Evolutionary conservation across 768 basidiomycete genomes (phyloP).

Genomic region (Phanerodontia chrysosporium): DNA sequence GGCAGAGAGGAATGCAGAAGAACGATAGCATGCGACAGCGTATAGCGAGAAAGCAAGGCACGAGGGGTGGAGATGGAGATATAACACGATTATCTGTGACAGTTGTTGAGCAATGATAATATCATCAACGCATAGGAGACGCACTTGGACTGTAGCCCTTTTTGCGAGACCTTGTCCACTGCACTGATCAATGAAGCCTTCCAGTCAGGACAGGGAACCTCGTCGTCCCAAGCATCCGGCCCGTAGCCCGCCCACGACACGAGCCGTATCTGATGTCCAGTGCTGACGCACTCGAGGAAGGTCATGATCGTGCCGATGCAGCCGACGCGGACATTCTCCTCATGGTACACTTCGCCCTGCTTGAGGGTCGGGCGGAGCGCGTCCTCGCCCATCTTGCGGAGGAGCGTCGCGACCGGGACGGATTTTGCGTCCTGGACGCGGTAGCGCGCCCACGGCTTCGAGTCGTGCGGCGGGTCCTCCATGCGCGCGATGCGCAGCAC

Average conservation of each 20-base stretch:
- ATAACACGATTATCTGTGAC: background rate
- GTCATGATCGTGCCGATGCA: slow-evolving; percentile 9
- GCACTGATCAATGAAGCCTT: background rate
- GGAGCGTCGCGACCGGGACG: background rate
- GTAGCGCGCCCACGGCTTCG: slow-evolving; percentile 4
- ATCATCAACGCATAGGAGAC: background rate
- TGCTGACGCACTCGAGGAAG: slow-evolving; percentile 3
- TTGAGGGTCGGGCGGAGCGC: background rate
- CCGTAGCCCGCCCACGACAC: slow-evolving; percentile 7
- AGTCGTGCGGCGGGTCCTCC: background rate
- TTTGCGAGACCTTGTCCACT: background rate
- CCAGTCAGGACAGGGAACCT: background rate
- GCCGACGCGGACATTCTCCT: slow-evolving; percentile 5
- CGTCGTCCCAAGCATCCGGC: slow-evolving; percentile 2
- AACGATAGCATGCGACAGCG: too few relatives aligned
- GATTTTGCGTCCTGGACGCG: background rate
- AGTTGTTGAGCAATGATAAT: background rate
- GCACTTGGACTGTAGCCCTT: background rate
- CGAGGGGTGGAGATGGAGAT: too few relatives aligned
- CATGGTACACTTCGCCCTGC: slow-evolving; percentile 6
- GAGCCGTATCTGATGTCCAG: background rate
- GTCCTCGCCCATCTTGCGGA: background rate
- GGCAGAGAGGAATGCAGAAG: too few relatives aligned
- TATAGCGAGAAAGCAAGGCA: too few relatives aligned
- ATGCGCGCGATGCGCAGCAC: background rate